Evolutionary conservation across 306 rosid species (phyloP), one percentile per base, ranked within the genome.

Genomic region (Glycyrrhiza uralensis): DNA sequence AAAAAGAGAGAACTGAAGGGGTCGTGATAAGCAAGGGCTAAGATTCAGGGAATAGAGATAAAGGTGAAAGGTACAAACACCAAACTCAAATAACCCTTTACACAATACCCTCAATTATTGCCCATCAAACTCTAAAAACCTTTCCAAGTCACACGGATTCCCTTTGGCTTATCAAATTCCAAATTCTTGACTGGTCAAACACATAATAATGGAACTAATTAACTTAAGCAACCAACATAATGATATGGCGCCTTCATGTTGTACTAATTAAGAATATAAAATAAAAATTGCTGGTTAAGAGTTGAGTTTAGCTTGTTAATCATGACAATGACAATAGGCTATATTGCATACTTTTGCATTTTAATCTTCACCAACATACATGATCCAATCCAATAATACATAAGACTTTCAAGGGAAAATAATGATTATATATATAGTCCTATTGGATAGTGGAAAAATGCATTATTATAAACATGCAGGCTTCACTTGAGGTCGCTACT

Each of bases 21-120:
- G 59, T 35, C 38, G 5, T 58, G 74, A 59, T 29, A 59, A 42
- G 62, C 39, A 69, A 45, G 22, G 38, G 59, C 65, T 18, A 39
- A 69, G 65, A 58, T 79, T 73, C 75, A 33, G 56, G 39, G 80
- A 67, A 62, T 39, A 29, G 58, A 24, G 76, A 41, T 15, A 84
- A 63, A 77, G 80, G 54, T 76, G 77, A 76, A 77, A 73, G 87
- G 69, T 80, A 77, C 78, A 72, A 74, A 68, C 72, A 84, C 85
- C 85, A 62, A 80, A 80, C 85, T 51, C 71, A 76, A 46, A 60
- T 23, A 32, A 82, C 17, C 82, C 82, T 72, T 79, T 75, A 70
- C 63, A 70, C 63, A 70, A 64, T 23, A 17, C 47, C 76, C 66
- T 76, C 79, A 71, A 76, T 58, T 76, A 65, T 71, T 65, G 62